These are phyloP conservation scores for Kuraishia hungarica DNA, from an alignment of 805 yeast species.

Conservation along the genomic window DNA sequence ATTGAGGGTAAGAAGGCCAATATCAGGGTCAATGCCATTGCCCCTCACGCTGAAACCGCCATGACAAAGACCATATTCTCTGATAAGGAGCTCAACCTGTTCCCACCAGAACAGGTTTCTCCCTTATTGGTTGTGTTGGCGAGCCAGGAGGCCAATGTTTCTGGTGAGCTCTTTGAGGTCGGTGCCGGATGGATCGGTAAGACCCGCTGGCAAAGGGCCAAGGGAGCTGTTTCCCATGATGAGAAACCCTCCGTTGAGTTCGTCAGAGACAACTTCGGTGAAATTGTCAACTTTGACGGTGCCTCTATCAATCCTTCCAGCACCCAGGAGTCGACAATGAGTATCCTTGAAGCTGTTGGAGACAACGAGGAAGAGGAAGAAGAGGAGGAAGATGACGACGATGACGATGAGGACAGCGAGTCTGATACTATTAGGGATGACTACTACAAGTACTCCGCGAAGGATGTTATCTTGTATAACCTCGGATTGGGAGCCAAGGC, in stretches of 20 bases:
- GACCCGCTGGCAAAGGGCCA: constrained; percentile 92
- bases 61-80: constrained; percentile 89
- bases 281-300: constrained; percentile 57
- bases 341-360: constrained; percentile 59
- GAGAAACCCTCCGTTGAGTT: constrained; percentile 55
- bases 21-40: constrained; percentile 74
- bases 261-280: constrained; percentile 57
- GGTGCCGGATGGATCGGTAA: constrained; percentile 97
- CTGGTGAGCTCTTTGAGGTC: constrained; percentile 81
- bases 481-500: constrained; percentile 82
- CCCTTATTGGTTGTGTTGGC: constrained; percentile 78
- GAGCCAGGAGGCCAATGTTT: constrained; percentile 58
- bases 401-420: constrained; percentile 37
- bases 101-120: constrained; percentile 83
- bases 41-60: constrained; percentile 97
- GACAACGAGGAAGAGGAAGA: constrained; percentile 34
- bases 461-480: constrained; percentile 77
- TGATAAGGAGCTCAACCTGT: constrained; percentile 71
- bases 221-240: constrained; percentile 65
- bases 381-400: constrained; percentile 35
- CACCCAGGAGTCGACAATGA: constrained; percentile 73
- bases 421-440: constrained; percentile 34
- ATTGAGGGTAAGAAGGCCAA: constrained; percentile 79
- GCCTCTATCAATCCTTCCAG: constrained; percentile 37
- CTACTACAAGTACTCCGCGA: constrained; percentile 50